A percentile compares a stretch with the other conserved stretches of the same genome.
phyloP scores from a whole-genome alignment of 768 basidiomycete genomes.

The Suillus luteus region DNA sequence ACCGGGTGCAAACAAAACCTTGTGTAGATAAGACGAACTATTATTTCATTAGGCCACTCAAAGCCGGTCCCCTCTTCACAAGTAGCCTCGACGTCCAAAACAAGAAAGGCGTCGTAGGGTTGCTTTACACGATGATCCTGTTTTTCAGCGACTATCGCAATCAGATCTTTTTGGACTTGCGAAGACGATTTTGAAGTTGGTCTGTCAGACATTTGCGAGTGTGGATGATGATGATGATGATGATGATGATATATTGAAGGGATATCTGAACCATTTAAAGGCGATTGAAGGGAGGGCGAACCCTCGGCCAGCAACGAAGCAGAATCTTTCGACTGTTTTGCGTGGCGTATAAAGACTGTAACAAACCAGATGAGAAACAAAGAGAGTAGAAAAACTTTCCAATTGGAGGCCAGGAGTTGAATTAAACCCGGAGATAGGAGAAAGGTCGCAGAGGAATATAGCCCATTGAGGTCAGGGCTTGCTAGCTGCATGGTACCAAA shows the following conservation, averaged over 20 bases:
- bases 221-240: constrained; percentile 18
- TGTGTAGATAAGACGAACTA: constrained; percentile 54
- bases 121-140: constrained; percentile 36
- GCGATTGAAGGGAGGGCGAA: not conserved
- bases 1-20: constrained; percentile 4
- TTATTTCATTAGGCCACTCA: constrained; percentile 93
- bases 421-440: not conserved
- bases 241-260: constrained; percentile 22
- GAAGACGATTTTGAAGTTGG: constrained; percentile 8
- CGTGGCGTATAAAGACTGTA: not conserved
- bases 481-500: not conserved
- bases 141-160: constrained; percentile 11
- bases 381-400: constrained; percentile 7
- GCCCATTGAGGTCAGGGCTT: not conserved
- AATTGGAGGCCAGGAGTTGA: not conserved
- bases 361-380: constrained; percentile 14
- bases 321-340: constrained; percentile 3
- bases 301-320: not conserved
- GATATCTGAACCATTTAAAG: constrained; percentile 15
- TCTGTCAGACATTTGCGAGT: constrained; percentile 13
- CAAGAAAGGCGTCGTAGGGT: constrained; percentile 76
- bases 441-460: not conserved
- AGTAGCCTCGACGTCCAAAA: constrained; percentile 90
- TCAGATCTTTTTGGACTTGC: constrained; percentile 10
- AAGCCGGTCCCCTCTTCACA: constrained; percentile 67